Percentiles rank a stretch among this genome's conserved stretches.
phyloP scores from a whole-genome alignment of 148 eudicot genomes.

The Amaranthus palmeri region DNA sequence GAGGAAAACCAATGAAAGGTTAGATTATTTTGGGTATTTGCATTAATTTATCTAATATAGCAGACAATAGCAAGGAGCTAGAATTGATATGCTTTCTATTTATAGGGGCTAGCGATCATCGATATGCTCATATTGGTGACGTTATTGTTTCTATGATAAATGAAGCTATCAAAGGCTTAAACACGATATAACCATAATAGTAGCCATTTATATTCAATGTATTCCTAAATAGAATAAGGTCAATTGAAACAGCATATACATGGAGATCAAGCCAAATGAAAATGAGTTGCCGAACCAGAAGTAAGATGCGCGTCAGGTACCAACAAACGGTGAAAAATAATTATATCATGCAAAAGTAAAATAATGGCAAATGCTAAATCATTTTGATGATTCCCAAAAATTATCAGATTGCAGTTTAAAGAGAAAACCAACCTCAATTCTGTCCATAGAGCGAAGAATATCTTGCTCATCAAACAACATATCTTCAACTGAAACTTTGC shows the following conservation, averaged over 20 bases:
- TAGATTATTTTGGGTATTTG: no score
- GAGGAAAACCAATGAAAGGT: no score
- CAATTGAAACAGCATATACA: background rate
- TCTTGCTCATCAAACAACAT: slow-evolving; percentile 92
- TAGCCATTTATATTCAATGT: background rate
- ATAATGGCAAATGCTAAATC: no score
- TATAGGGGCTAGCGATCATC: no score
- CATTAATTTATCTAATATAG: no score
- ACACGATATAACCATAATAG: background rate
- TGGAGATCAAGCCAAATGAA: background rate
- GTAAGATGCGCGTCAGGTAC: no score
- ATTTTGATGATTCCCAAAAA: background rate
- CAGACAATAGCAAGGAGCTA: no score
- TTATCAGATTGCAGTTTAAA: background rate
- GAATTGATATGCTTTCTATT: no score
- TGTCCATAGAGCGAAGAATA: slow-evolving; percentile 93
- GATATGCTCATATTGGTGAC: no score
- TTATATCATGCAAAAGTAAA: no score
- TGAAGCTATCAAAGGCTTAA: background rate
- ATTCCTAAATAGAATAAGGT: background rate
- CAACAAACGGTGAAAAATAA: no score
- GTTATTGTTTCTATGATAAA: no score
- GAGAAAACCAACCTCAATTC: slow-evolving; percentile 57
- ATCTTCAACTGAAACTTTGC: slow-evolving; percentile 96
- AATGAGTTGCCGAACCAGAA: background rate